These are phyloP conservation scores for Tuber melanosporum DNA, from an alignment of 495 filamentous ascomycete genomes.

Conservation along the genomic window DNA sequence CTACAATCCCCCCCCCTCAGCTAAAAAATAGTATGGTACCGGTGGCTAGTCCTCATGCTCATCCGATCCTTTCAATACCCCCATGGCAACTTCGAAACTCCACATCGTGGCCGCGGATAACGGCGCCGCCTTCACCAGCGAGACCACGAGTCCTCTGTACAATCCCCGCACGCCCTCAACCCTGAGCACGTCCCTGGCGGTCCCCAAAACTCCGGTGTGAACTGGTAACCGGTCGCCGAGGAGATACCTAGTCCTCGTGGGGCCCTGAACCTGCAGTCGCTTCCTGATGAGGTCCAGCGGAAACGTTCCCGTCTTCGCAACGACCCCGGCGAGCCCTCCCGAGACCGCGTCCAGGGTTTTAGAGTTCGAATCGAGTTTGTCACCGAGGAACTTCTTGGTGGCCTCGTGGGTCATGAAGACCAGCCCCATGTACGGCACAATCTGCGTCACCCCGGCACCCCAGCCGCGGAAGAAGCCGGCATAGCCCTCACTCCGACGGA, in stretches of 20 bases:
- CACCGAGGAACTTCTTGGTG: constrained; percentile 15
- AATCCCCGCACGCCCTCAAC: constrained; percentile 72
- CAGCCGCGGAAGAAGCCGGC: constrained; percentile 82
- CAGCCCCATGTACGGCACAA: constrained; percentile 88
- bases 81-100: constrained; percentile 80
- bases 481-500: constrained; percentile 64
- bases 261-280: constrained; percentile 89
- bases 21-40: neutral
- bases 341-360: constrained; percentile 60
- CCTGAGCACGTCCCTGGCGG: constrained; percentile 59
- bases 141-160: constrained; percentile 82
- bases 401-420: constrained; percentile 87
- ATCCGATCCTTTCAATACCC: constrained; percentile 51
- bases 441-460: constrained; percentile 69
- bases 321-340: constrained; percentile 67
- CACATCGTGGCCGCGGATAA: constrained; percentile 96
- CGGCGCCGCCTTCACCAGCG: constrained; percentile 87
- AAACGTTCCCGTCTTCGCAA: constrained; percentile 84
- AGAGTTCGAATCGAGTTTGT: constrained; percentile 44
- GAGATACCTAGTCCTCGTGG: constrained; percentile 67
- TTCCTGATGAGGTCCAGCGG: constrained; percentile 93
- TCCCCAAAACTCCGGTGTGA: constrained; percentile 61
- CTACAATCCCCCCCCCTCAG: neutral
- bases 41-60: constrained; percentile 1
- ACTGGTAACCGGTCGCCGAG: constrained; percentile 76